A percentile compares a stretch with the other conserved stretches of the same genome.
Conservation (phyloP, 1,284 basidiomycete genomes). For the Dichomitus squalens region DNA sequence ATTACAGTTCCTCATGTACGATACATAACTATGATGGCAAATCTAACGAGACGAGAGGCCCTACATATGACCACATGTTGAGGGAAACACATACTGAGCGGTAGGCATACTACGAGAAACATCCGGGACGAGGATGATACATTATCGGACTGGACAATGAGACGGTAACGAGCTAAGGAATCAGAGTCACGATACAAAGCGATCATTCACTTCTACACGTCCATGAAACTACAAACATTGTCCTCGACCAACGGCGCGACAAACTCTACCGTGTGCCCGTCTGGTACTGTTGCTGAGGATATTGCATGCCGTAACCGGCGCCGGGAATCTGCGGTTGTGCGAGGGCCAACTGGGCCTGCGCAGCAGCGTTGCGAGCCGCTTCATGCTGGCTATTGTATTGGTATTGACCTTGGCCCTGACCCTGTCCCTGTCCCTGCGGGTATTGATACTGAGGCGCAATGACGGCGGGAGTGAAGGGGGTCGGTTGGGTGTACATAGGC, state of each 20-base stretch:
- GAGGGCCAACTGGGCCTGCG: conserved; percentile 33
- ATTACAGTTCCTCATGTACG: conserved; percentile 13
- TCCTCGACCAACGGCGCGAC: not conserved
- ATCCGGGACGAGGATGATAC: not conserved
- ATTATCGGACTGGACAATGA: not conserved
- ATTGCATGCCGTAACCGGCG: conserved; percentile 34
- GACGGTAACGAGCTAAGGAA: not conserved
- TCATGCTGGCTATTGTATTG: conserved; percentile 46
- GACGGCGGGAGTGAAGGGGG: conserved; percentile 57
- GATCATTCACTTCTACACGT: not conserved
- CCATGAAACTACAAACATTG: not conserved
- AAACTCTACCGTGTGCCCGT: not conserved
- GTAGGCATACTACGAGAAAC: not conserved
- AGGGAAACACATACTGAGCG: not conserved
- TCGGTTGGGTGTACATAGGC: conserved; percentile 45
- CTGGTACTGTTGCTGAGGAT: conserved; percentile 22
- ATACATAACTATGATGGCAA: conserved; percentile 12
- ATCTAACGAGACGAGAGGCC: conserved; percentile 7
- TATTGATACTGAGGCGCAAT: conserved; percentile 70
- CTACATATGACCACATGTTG: too few relatives aligned
- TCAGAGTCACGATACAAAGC: conserved; percentile 1
- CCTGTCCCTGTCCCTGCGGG: conserved; percentile 63
- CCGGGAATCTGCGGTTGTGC: conserved; percentile 42
- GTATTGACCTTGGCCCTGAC: conserved; percentile 41
- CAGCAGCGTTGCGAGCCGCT: conserved; percentile 38